Evolutionary conservation across 1,284 basidiomycete species (phyloP).

Genomic region (Sporisorium scitamineum): DNA sequence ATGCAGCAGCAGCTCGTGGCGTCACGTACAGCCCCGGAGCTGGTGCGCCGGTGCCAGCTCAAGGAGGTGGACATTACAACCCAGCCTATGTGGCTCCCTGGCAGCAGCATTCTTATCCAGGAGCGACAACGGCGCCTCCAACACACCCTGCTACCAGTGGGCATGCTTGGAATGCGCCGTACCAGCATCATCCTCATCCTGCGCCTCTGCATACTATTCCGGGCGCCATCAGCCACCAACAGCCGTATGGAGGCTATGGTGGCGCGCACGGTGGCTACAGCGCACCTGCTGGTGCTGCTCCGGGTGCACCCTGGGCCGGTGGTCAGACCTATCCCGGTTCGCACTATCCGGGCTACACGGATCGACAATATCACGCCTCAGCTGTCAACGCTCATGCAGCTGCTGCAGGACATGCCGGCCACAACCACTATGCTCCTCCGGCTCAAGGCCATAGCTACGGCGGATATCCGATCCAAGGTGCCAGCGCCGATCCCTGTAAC

Average conservation of each 20-base stretch:
- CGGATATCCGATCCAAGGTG: constrained; percentile 10
- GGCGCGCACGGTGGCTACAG: constrained; percentile 15
- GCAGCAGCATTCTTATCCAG: constrained; percentile 32
- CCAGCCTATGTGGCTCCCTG: constrained; percentile 41
- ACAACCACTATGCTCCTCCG: constrained; percentile 13
- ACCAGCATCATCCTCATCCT: constrained; percentile 19
- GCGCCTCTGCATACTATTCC: constrained; percentile 30
- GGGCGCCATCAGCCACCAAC: constrained; percentile 12
- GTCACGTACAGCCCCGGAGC: constrained; percentile 20
- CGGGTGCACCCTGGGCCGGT: constrained; percentile 9
- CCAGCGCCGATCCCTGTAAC: constrained; percentile 23
- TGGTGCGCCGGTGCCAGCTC: constrained; percentile 7
- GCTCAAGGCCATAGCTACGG: constrained; percentile 16
- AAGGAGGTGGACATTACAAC: constrained; percentile 44
- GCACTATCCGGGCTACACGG: constrained; percentile 34
- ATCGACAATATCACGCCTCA: constrained; percentile 10
- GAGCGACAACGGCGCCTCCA: constrained; percentile 13
- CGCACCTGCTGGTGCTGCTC: constrained; percentile 3
- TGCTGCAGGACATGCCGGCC: not conserved
- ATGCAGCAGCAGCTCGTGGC: constrained; percentile 2
- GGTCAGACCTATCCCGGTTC: constrained; percentile 25
- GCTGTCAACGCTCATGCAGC: constrained; percentile 5
- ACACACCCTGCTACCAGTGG: not conserved
- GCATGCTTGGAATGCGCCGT: constrained; percentile 20
- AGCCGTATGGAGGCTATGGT: constrained; percentile 24